These are phyloP conservation scores for Xylariomycetidae sp. DNA, from an alignment of 2,329 filamentous ascomycete genomes.

Conservation along the genomic window DNA sequence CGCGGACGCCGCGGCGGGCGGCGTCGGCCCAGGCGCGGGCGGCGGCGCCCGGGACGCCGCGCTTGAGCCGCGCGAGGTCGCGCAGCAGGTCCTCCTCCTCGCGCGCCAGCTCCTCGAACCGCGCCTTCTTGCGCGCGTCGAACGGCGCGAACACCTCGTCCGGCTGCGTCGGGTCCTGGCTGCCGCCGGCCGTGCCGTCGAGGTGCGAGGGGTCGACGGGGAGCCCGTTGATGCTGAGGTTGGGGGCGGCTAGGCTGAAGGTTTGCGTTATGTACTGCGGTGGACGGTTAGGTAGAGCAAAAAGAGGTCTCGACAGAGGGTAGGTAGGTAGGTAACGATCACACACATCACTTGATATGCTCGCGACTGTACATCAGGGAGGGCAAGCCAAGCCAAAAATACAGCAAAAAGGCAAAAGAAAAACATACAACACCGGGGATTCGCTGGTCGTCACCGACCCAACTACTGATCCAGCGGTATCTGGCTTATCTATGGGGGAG, in stretches of 20 bases:
- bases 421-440: conserved; percentile 30
- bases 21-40: conserved; percentile 37
- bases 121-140: conserved; percentile 51
- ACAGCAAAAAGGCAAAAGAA: conserved; percentile 1
- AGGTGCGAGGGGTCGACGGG: conserved; percentile 37
- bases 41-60: conserved; percentile 40
- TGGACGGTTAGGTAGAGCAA: background rate
- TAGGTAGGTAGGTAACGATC: too few relatives aligned
- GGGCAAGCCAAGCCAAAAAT: too few relatives aligned
- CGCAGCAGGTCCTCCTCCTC: conserved; percentile 59
- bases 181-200: conserved; percentile 22
- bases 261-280: conserved; percentile 55
- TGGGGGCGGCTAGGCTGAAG: conserved; percentile 51
- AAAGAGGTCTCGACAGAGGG: too few relatives aligned
- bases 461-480: conserved; percentile 27
- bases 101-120: conserved; percentile 53
- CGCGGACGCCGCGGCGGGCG: conserved; percentile 32
- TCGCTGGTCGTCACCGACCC: conserved; percentile 29
- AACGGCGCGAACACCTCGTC: conserved; percentile 52
- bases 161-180: conserved; percentile 17
- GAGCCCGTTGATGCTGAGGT: conserved; percentile 59
- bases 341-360: too few relatives aligned
- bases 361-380: too few relatives aligned
- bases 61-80: conserved; percentile 56
- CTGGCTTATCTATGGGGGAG: conserved; percentile 27